These are phyloP conservation scores for Bassia scoparia DNA, from an alignment of 148 eudicot genomes.

Conservation along the genomic window DNA sequence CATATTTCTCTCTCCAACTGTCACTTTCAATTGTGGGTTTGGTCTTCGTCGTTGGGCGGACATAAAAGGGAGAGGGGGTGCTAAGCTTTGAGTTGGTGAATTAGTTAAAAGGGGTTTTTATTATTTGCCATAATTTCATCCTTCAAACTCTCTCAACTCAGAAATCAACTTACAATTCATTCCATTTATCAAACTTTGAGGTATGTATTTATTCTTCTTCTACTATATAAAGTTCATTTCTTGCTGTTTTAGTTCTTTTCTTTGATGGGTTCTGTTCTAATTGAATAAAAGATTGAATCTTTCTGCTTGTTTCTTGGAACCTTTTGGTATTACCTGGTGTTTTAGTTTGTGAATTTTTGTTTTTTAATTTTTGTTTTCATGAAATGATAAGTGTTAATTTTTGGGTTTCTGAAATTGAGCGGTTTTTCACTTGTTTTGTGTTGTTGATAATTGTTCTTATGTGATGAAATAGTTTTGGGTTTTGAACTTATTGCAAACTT, in stretches of 20 bases:
- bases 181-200: slow-evolving; percentile 21
- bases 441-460: neutral
- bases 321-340: neutral
- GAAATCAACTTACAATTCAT: neutral
- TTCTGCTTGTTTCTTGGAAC: slow-evolving; percentile 6
- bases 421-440: neutral
- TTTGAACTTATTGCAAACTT: slow-evolving; percentile 7
- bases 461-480: neutral
- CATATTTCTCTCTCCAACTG: slow-evolving; percentile 28
- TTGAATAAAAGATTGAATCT: slow-evolving; percentile 16
- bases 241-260: neutral
- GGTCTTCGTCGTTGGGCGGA: slow-evolving; percentile 37
- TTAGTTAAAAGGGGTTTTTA: slow-evolving; percentile 5
- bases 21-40: slow-evolving; percentile 36
- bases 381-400: neutral
- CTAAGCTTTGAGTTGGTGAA: slow-evolving; percentile 10
- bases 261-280: slow-evolving; percentile 17
- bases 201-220: slow-evolving; percentile 25
- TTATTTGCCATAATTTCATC: neutral
- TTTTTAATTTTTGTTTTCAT: neutral
- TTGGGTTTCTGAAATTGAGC: neutral
- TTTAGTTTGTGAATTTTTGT: neutral
- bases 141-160: neutral
- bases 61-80: slow-evolving; percentile 33
- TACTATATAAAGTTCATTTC: neutral